These are phyloP conservation scores for Fusarium camptoceras DNA, from an alignment of 2,329 filamentous ascomycete species.

Conservation along the genomic window DNA sequence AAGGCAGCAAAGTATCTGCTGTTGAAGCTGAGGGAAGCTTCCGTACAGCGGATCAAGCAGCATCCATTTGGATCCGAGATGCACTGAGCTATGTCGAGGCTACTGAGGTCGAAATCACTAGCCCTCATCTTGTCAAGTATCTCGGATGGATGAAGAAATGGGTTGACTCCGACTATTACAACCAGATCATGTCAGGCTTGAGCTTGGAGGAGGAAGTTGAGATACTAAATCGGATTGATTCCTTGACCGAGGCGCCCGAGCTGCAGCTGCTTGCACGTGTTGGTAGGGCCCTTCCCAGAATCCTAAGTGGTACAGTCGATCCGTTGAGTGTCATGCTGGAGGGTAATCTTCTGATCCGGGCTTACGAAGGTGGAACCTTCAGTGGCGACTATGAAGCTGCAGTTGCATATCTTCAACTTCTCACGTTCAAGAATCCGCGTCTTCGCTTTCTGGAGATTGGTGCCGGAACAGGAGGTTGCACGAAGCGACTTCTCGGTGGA, in stretches of 20 bases:
- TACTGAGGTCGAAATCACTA: slow-evolving; percentile 1
- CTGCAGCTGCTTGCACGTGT: slow-evolving; percentile 6
- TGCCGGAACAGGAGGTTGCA: slow-evolving; percentile 4
- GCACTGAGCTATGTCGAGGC: slow-evolving; percentile 1
- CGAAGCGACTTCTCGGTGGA: slow-evolving; percentile 10
- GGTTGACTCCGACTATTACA: slow-evolving; percentile 2
- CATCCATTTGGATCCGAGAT: slow-evolving; percentile 10
- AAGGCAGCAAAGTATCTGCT: neutral
- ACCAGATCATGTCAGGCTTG: slow-evolving; percentile 2
- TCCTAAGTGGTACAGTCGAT: neutral
- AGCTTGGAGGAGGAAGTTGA: neutral
- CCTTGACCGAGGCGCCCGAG: neutral
- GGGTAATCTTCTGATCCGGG: neutral
- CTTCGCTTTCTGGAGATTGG: slow-evolving; percentile 14
- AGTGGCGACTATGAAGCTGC: slow-evolving; percentile 13
- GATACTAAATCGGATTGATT: neutral
- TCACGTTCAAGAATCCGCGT: slow-evolving; percentile 4
- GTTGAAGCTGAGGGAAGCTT: neutral
- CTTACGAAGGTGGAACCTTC: slow-evolving; percentile 11
- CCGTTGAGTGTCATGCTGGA: slow-evolving; percentile 4
- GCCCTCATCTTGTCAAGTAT: slow-evolving; percentile 12
- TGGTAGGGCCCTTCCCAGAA: neutral
- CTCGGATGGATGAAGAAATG: slow-evolving; percentile 17
- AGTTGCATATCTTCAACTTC: slow-evolving; percentile 12
- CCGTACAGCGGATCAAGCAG: slow-evolving; percentile 3